Base-by-base conservation (phyloP, 2,329 filamentous ascomycete species). In the Pyrenochaeta sp. region DNA sequence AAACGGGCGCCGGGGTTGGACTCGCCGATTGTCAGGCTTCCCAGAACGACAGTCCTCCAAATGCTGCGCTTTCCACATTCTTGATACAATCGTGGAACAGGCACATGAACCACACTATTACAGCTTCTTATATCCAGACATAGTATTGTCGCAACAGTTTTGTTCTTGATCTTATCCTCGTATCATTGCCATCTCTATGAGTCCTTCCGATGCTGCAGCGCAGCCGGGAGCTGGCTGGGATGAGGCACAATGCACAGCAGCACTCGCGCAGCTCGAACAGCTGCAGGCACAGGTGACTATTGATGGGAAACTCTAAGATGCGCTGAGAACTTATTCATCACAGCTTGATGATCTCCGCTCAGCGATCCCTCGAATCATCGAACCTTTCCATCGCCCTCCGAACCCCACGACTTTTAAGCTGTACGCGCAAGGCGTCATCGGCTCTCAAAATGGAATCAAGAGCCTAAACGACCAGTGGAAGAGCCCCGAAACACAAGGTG, bases 291-390 rank as follows among this genome's bases (percentile, higher is more conserved):
- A 80, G 66, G 79, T 79, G 56, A 20, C 54, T 42, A 12, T 17
- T 1, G n/a, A 7, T 29, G 11, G 9, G 12, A 17, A 20, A 14
- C 15, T 20, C 12, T 17, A 15, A 14, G 11, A 48, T 4, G n/a
- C 1, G 6, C 2, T 12, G 23, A 1, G 33, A 30, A 40, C 58
- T 67, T 40, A 64, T 27, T 23, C 18, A 10, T 9, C 15, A 20
- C 45, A 81, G 78, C 66, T 82, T 18, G 73, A 80, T 33, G 61
- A 68, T 32, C 67, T 81, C 4, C 78, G 79, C 46, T 69, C 75
- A 9, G 71, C 75, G 1, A 75, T 82, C 18, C 78, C 78, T 4
- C 71, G 72, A 12, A 66, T 81, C 17, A 68, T 80, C 31, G 63
- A 75, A 9, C 78, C 78, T 2, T 71, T 82, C 35, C 64, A 64